Evolutionary conservation across 1,284 basidiomycete species (phyloP), one percentile per base, ranked within the genome.

Genomic region (Boletellus deceptivus): DNA sequence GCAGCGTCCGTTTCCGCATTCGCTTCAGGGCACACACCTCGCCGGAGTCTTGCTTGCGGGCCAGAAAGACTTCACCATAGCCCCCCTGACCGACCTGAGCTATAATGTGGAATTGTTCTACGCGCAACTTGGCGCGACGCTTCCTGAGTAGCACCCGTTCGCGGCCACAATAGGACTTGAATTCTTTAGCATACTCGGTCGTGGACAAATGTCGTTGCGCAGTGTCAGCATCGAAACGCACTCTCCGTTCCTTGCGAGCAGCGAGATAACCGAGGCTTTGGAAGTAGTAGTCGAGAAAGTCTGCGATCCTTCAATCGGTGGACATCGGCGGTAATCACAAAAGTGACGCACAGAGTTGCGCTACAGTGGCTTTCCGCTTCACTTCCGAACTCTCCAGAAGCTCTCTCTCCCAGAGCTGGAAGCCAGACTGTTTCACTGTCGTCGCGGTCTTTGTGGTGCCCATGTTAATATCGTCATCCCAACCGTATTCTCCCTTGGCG

Each of bases 21-120:
- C 93, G 95, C 78, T 98, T 98, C 50, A 98, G 72, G 2, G 95
- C 94, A 57, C 94, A 97, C 7, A 98, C 89, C 68, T 98, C 93
- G 35, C 91, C 89, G 0, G 93, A 90, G 59, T 97, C 93, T 58
- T 89, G 82, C 68, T 96, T 96, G 42, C 94, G 77, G 4, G 95
- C 94, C 38, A 98, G 76, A 67, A 89, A 98, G 27, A 98, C 94
- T 58, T 97, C 94, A 9, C 95, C 95, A 71, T 97, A 98, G 2
- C 94, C 94, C 18, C 94, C 95, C 73, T 98, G 95, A 2, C 95
- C 94, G 45, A 98, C 92, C 67, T 98, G 95, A 1, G 93, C 92
- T 59, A 98, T 94, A 68, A 97, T 96, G 63, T 95, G 88, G 64
- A 96, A 97, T 65, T 94, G 88, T 53, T 97, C 89, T 35, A 97